These are phyloP conservation scores for Plenodomus biglobosus DNA, from an alignment of 2,329 filamentous ascomycete species.

Conservation along the genomic window DNA sequence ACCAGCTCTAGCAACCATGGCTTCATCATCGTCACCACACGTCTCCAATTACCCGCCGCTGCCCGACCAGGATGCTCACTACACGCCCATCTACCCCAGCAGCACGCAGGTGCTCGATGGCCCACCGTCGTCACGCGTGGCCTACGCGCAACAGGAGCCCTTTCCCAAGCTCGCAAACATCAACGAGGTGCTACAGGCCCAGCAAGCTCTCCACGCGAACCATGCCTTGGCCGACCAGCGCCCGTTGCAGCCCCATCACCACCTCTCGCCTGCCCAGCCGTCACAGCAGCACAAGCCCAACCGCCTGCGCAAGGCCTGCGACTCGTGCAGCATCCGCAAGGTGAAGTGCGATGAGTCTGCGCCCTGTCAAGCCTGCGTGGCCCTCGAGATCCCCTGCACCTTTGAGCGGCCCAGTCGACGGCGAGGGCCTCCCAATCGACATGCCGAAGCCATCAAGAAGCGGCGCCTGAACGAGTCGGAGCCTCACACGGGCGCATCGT, in stretches of 20 bases:
- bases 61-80: slow-evolving; percentile 30
- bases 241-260: slow-evolving; percentile 12
- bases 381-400: slow-evolving; percentile 67
- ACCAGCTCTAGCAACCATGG: slow-evolving; percentile 5
- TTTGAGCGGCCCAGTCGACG: slow-evolving; percentile 65
- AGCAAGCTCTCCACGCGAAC: slow-evolving; percentile 41
- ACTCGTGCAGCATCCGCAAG: slow-evolving; percentile 48
- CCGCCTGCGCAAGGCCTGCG: slow-evolving; percentile 45
- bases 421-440: slow-evolving; percentile 66
- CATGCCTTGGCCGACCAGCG: slow-evolving; percentile 36
- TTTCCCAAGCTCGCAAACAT: slow-evolving; percentile 42
- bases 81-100: slow-evolving; percentile 35
- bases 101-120: slow-evolving; percentile 8
- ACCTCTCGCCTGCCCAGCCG: slow-evolving; percentile 1
- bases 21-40: slow-evolving; percentile 7
- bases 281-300: slow-evolving; percentile 35
- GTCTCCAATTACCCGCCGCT: slow-evolving; percentile 22
- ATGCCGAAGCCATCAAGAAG: slow-evolving; percentile 68
- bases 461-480: slow-evolving; percentile 54
- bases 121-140: slow-evolving; percentile 15
- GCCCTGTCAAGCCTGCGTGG: slow-evolving; percentile 65
- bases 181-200: slow-evolving; percentile 41
- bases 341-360: slow-evolving; percentile 64
- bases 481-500: slow-evolving; percentile 45
- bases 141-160: slow-evolving; percentile 27